Base-by-base conservation (phyloP, 2,329 filamentous ascomycete species). In the Orbilia quercus region DNA sequence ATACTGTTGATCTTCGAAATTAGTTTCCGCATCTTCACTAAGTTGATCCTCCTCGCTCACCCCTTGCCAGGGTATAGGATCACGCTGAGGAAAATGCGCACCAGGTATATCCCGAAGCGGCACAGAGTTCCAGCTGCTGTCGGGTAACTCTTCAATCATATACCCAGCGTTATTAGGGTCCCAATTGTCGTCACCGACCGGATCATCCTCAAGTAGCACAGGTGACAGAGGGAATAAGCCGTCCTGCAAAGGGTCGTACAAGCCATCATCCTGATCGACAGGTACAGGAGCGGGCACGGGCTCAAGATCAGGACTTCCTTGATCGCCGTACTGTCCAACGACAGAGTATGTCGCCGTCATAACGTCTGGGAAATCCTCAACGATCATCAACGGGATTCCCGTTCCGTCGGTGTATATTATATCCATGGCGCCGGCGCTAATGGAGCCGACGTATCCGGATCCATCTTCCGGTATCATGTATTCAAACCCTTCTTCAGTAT, bases 401-500 rank as follows among this genome's bases (percentile, higher is more conserved):
- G 55, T 16, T 3, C 7, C 9, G n/a, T 59, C 31, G 1, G 12
- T 16, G 20, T 64, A 55, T 0, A 31, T 28, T 2, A 20, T 22
- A 23, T 36, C 42, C 45, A 53, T n/a, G 7, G 36, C 16, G 1
- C 20, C 34, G 1, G 12, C 23, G 14, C 31, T 7, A 11, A 40
- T 34, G 4, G 18, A 14, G 12, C 31, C 25, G 12, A 73, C 31
- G 22, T 73, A 73, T 38, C 69, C 69, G 4, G 48, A 7, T 9
- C 40, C 53, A 14, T 55, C 48, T 11, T 57, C 45, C 7, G 45
- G 47, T 6, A 45, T 1, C n/a, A 73, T 22, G 4, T 59, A 57
- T 1, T 20, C 14, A 14, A 23, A 6, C 54, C 38, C 54, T 2
- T 54, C 45, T 12, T 36, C n/a, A 22, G 34, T 40, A n/a, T 54